These are phyloP conservation scores for Hanseniaspora opuntiae DNA, from an alignment of 805 yeast species.

Conservation along the genomic window DNA sequence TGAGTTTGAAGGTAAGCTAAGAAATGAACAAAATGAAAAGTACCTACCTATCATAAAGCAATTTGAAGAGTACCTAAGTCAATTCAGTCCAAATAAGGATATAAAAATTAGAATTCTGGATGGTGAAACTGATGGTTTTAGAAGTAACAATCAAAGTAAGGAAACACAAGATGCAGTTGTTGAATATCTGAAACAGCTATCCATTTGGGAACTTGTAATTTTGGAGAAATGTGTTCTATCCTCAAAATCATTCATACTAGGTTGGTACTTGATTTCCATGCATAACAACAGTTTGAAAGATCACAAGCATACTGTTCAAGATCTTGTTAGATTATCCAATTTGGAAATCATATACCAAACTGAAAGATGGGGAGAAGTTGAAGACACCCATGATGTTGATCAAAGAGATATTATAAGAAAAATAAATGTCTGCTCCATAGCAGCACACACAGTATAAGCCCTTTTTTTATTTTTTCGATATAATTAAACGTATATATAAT, in stretches of 20 bases:
- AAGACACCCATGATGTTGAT: slow-evolving; percentile 97
- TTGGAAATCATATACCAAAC: slow-evolving; percentile 78
- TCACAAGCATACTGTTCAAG: slow-evolving; percentile 40
- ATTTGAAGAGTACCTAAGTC: slow-evolving; percentile 46
- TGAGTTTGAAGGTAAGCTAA: slow-evolving; percentile 72
- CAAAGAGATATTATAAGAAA: slow-evolving; percentile 76
- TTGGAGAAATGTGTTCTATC: slow-evolving; percentile 79
- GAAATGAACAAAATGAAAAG: slow-evolving; percentile 63
- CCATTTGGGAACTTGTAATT: slow-evolving; percentile 69
- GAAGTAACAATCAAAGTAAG: slow-evolving; percentile 62
- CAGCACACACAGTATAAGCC: slow-evolving; percentile 25
- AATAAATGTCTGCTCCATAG: slow-evolving; percentile 62
- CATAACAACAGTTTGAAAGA: slow-evolving; percentile 18
- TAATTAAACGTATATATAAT: background rate
- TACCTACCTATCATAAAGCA: slow-evolving; percentile 63
- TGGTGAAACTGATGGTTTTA: slow-evolving; percentile 65
- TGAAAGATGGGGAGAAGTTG: slow-evolving; percentile 93
- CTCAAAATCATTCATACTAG: slow-evolving; percentile 77
- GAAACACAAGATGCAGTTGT: slow-evolving; percentile 49
- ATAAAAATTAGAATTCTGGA: slow-evolving; percentile 50
- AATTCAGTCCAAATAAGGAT: slow-evolving; percentile 20
- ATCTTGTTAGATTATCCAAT: slow-evolving; percentile 62
- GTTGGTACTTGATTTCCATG: slow-evolving; percentile 49
- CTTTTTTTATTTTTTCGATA: background rate
- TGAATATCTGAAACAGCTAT: slow-evolving; percentile 49